These are phyloP conservation scores for Roridomyces roridus DNA, from an alignment of 768 basidiomycete genomes.

Conservation along the genomic window DNA sequence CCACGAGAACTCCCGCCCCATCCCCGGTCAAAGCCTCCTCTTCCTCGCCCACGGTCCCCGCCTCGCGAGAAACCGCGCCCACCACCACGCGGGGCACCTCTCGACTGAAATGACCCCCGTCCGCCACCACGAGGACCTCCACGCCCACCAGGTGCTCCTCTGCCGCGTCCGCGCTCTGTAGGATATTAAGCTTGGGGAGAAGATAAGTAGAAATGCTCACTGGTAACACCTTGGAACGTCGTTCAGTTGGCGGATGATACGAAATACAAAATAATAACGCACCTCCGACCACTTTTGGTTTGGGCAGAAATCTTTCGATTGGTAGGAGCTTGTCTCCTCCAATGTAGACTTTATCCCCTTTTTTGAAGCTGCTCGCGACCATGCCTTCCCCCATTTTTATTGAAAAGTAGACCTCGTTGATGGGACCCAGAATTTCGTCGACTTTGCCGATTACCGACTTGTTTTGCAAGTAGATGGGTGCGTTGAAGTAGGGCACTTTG, in stretches of 20 bases:
- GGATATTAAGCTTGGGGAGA: slow-evolving; percentile 14
- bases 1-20: slow-evolving; percentile 46
- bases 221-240: slow-evolving; percentile 51
- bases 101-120: slow-evolving; percentile 18
- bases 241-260: not conserved
- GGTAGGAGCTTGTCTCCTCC: slow-evolving; percentile 96
- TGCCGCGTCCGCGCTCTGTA: slow-evolving; percentile 49
- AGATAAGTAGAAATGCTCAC: slow-evolving; percentile 39
- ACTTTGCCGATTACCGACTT: slow-evolving; percentile 96
- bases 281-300: slow-evolving; percentile 86
- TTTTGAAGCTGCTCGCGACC: slow-evolving; percentile 94
- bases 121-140: slow-evolving; percentile 40
- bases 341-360: slow-evolving; percentile 98
- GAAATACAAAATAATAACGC: slow-evolving; percentile 24
- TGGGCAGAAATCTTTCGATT: slow-evolving; percentile 95
- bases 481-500: slow-evolving; percentile 99
- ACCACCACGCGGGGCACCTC: slow-evolving; percentile 35
- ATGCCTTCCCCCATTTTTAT: slow-evolving; percentile 97
- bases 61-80: slow-evolving; percentile 22
- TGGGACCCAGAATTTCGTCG: slow-evolving; percentile 99
- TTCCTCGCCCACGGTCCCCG: slow-evolving; percentile 48
- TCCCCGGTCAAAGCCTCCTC: slow-evolving; percentile 53
- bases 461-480: slow-evolving; percentile 96
- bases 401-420: slow-evolving; percentile 98
- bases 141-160: slow-evolving; percentile 41